Evolutionary conservation across 345 rosid genomes (phyloP).

Genomic region (Eucalyptus rudis): DNA sequence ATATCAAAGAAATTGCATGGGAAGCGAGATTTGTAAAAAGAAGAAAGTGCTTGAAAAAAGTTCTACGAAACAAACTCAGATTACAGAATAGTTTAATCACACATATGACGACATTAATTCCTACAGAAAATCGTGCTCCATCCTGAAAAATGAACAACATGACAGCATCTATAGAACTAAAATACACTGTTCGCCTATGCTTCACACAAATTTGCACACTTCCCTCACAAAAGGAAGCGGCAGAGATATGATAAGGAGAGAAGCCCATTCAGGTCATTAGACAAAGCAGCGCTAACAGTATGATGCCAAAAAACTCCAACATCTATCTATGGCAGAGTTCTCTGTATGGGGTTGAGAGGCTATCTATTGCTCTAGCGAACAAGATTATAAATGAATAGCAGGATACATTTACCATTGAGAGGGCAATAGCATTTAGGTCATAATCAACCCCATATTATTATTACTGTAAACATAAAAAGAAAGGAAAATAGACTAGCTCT

Average conservation of each 20-base stretch:
- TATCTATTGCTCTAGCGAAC: not conserved
- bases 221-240: not conserved
- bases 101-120: not conserved
- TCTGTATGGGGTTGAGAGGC: no score
- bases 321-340: not conserved
- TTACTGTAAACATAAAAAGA: not conserved
- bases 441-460: not conserved
- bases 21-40: not conserved
- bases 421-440: not conserved
- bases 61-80: not conserved
- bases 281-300: not conserved
- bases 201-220: not conserved
- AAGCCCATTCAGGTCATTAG: not conserved
- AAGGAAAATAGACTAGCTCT: not conserved
- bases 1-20: not conserved
- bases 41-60: not conserved
- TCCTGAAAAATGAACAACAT: not conserved
- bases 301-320: not conserved
- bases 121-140: not conserved
- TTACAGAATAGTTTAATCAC: not conserved
- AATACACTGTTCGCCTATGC: not conserved
- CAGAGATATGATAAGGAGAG: not conserved
- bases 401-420: not conserved
- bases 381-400: not conserved
- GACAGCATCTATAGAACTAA: not conserved